Percentiles rank a stretch among this genome's conserved stretches.
Evolutionary conservation across 129 eudicot species (phyloP).

Genomic region (Artemisia argyi): DNA sequence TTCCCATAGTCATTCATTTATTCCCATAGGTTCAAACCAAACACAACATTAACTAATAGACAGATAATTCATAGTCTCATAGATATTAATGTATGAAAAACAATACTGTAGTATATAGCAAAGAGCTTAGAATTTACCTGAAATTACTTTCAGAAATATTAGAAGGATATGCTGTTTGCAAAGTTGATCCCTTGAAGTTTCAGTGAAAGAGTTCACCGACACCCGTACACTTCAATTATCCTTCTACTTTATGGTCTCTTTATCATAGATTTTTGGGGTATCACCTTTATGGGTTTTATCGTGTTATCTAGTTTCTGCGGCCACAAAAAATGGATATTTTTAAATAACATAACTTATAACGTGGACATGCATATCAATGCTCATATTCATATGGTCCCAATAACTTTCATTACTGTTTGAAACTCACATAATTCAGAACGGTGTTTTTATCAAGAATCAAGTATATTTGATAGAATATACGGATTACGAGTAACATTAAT

Average conservation of each 20-base stretch:
- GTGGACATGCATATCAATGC: too few relatives aligned
- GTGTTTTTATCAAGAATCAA: too few relatives aligned
- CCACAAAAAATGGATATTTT: not conserved
- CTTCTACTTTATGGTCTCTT: not conserved
- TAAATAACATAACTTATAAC: too few relatives aligned
- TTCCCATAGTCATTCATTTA: too few relatives aligned
- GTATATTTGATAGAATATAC: too few relatives aligned
- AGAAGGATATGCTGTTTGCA: not conserved
- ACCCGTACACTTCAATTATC: not conserved
- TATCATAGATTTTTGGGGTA: not conserved
- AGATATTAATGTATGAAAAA: not conserved
- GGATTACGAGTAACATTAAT: too few relatives aligned
- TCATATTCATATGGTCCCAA: too few relatives aligned
- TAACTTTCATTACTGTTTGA: too few relatives aligned
- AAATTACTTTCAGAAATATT: not conserved
- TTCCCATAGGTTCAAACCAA: too few relatives aligned
- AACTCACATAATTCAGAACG: too few relatives aligned
- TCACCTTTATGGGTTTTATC: not conserved
- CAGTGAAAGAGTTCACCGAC: not conserved
- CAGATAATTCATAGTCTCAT: too few relatives aligned
- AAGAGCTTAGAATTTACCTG: not conserved
- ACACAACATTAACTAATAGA: too few relatives aligned
- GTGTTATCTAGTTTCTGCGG: slow-evolving; percentile 3
- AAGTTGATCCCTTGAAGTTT: not conserved
- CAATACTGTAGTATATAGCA: not conserved